Conservation (phyloP, 2,329 filamentous ascomycete species). For the Talaromyces sp. region DNA sequence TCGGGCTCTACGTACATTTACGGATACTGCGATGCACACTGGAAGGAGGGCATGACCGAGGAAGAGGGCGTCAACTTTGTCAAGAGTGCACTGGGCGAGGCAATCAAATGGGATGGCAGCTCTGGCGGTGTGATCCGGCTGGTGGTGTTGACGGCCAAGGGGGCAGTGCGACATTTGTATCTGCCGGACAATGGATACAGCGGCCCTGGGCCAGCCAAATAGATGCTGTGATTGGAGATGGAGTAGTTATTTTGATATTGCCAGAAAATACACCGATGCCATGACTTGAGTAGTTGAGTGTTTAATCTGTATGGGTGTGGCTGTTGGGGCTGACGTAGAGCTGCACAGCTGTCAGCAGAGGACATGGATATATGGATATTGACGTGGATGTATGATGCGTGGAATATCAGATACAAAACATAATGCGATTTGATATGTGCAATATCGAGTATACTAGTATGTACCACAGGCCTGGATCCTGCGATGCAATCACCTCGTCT, state of each 20-base stretch:
- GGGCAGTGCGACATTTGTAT: slow-evolving; percentile 89
- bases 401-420: neutral
- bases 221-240: neutral
- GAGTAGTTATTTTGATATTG: neutral
- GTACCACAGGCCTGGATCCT: neutral
- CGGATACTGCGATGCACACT: slow-evolving; percentile 95
- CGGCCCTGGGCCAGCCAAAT: slow-evolving; percentile 53
- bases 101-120: slow-evolving; percentile 99
- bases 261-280: neutral
- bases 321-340: no score
- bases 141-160: slow-evolving; percentile 87
- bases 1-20: slow-evolving; percentile 99
- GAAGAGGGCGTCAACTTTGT: slow-evolving; percentile 86
- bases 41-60: slow-evolving; percentile 92
- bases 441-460: neutral
- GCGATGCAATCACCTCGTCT: slow-evolving; percentile 6
- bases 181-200: slow-evolving; percentile 86
- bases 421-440: neutral
- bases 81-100: slow-evolving; percentile 82
- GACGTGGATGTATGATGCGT: no score
- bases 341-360: no score
- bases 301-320: no score
- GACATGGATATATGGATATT: neutral
- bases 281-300: neutral
- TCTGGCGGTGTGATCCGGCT: slow-evolving; percentile 97